Conservation (phyloP, 2,329 filamentous ascomycete species). For the Cladosporium phlei region DNA sequence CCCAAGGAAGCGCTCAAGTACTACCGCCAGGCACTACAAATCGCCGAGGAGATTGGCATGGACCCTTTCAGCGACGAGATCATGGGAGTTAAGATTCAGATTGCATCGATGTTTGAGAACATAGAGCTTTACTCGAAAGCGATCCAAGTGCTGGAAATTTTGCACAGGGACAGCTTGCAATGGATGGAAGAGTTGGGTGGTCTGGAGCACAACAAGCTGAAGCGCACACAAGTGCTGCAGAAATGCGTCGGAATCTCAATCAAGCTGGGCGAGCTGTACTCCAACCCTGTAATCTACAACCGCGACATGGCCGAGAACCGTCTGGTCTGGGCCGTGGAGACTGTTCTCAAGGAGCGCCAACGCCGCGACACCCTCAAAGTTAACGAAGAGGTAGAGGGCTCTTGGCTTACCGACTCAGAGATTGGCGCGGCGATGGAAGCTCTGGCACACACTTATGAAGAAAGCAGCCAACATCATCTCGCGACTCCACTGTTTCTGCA, state of each 20-base stretch:
- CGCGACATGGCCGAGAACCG: conserved; percentile 68
- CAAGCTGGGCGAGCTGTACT: conserved; percentile 81
- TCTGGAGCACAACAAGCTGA: conserved; percentile 39
- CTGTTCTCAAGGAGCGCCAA: conserved; percentile 67
- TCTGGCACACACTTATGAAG: conserved; percentile 71
- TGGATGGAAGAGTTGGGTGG: conserved; percentile 45
- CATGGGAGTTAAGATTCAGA: conserved; percentile 78
- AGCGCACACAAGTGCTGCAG: conserved; percentile 63
- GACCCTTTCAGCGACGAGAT: conserved; percentile 90
- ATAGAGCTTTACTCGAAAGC: conserved; percentile 65
- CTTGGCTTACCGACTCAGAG: conserved; percentile 66
- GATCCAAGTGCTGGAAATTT: conserved; percentile 71
- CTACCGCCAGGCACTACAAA: conserved; percentile 72
- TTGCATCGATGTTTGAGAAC: conserved; percentile 75
- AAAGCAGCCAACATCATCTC: conserved; percentile 69
- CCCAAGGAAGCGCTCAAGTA: conserved; percentile 73
- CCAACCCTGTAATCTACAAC: conserved; percentile 69
- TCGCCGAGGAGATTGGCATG: conserved; percentile 68
- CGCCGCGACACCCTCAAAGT: conserved; percentile 57
- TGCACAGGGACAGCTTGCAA: conserved; percentile 61
- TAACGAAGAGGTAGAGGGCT: conserved; percentile 60
- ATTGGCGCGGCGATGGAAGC: conserved; percentile 74
- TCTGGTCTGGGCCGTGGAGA: conserved; percentile 77
- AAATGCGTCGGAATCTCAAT: conserved; percentile 72
- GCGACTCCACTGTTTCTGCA: conserved; percentile 83